Evolutionary conservation across 768 basidiomycete species (phyloP).

Genomic region (Trametes meyenii): DNA sequence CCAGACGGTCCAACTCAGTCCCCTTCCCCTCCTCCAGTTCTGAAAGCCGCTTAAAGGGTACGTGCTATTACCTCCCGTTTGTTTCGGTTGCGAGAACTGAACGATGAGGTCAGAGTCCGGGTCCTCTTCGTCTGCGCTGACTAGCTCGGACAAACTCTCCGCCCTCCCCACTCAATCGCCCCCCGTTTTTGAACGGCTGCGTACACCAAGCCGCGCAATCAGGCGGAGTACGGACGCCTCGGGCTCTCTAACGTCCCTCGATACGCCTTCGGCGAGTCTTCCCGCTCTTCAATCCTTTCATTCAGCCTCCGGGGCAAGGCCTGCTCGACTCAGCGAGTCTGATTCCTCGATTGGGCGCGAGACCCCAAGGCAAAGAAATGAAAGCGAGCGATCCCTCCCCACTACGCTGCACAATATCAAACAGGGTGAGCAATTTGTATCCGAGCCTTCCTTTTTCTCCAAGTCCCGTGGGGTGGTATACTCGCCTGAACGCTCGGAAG

Average conservation of each 20-base stretch:
- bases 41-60: constrained; percentile 8
- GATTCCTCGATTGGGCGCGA: constrained; percentile 45
- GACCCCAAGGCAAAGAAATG: constrained; percentile 54
- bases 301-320: constrained; percentile 3
- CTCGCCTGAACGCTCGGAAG: no score
- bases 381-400: constrained; percentile 52
- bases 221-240: constrained; percentile 44
- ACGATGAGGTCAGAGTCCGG: constrained; percentile 22
- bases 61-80: neutral
- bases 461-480: no score
- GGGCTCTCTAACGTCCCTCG: constrained; percentile 46
- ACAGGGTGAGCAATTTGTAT: constrained; percentile 39
- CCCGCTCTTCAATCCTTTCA: constrained; percentile 24
- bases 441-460: no score
- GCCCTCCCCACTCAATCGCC: constrained; percentile 41
- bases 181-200: constrained; percentile 36
- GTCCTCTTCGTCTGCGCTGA: constrained; percentile 36
- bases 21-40: constrained; percentile 22
- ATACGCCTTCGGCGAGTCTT: constrained; percentile 26
- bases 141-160: constrained; percentile 50
- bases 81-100: neutral
- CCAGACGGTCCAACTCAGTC: constrained; percentile 18
- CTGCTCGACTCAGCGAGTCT: constrained; percentile 32
- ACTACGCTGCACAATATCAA: constrained; percentile 40
- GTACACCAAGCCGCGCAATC: constrained; percentile 37